Evolutionary conservation across 768 basidiomycete species (phyloP), one percentile per base, ranked within the genome.

Genomic region (Collybiopsis confluens): DNA sequence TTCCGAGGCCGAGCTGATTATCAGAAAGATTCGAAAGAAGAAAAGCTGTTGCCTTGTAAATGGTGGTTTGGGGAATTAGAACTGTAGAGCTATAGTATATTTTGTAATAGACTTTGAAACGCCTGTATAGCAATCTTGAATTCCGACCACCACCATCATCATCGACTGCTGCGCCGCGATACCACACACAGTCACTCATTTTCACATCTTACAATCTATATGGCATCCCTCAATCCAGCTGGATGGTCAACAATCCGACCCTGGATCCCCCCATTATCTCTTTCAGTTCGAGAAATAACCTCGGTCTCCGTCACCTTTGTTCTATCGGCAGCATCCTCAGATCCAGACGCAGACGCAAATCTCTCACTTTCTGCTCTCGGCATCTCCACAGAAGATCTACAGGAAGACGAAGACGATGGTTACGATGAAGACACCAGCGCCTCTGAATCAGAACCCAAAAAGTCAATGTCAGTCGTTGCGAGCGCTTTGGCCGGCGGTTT

Each of bases 301-400:
- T 92, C 90, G 0, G 90, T 92, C 40, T 91, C 90, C 1, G 88
- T 81, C 8, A 91, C 89, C 0, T 91, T 92, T 62, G 77, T 86
- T 56, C 76, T 92, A 21, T 82, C 82, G 0, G 81, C 85, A 8
- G 70, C 72, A 3, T 65, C 78, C 54, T 70, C 75, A 36, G 70
- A 70, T 58, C 58, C 65, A n/a, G 60, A 56, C 44, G 64, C 65
- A 27, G 70, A 73, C 35, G 59, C 70, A 40, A 76, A 78, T 52
- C 66, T 71, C n/a, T 72, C 73, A 15, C 60, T 80, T 45, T 70
- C 72, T 13, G 70, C 73, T 11, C 68, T 77, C 5, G 73, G 71
- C 4, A 62, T 76, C 54, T 59, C 60, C 28, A 52, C 55, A 0
- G 69, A 65, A 27, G 67, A 69, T 8, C 70, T 74, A 28, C 56